Base-by-base conservation (phyloP, 2,329 filamentous ascomycete genomes). In the Colletotrichum trifolii region DNA sequence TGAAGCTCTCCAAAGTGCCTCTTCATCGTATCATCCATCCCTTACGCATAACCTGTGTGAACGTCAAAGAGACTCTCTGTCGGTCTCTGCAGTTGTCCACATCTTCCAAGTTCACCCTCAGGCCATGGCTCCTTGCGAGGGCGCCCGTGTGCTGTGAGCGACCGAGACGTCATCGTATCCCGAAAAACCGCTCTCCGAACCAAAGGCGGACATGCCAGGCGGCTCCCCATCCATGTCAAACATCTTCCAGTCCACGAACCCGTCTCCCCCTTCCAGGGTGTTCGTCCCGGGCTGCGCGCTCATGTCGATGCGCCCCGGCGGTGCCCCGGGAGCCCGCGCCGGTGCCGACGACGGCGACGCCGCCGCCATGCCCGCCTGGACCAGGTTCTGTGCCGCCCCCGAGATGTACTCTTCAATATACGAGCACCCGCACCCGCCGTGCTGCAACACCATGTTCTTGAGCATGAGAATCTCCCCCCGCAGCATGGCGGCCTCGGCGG, bases 351-450 rank as follows among this genome's bases (percentile, higher is more conserved):
- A 15, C 3, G 45, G 7, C 11, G 45, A n/a, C 25, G 50, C 13
- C 4, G 48, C 43, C 34, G 39, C 48, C 35, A 64, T 50, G 9
- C 54, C 43, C 6, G 64, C 54, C 7, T 60, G 56, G 4, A 60
- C 61, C 42, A 67, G 47, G 47, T 49, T 67, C 48, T 60, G 52
- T 1, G 61, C 65, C 3, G 61, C 60, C 3, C 61, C 65, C 5
- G 52, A 55, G n/a, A 68, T 68, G 36, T 68, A 68, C 2, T 64
- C 60, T 4, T 68, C 64, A 11, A 68, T 68, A 12, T 52, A 68
- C 3, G 56, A 38, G 25, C 64, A 68, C 8, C 60, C 64, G 8
- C 67, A 68, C 9, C 64, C 38, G 9, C 67, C 64, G 12, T 68
- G 67, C 35, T 68, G 53, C 1, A 68, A 53, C 1, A 68, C 60